Conservation (phyloP, 2,329 filamentous ascomycete genomes). For the Beauveria pseudobassiana region DNA sequence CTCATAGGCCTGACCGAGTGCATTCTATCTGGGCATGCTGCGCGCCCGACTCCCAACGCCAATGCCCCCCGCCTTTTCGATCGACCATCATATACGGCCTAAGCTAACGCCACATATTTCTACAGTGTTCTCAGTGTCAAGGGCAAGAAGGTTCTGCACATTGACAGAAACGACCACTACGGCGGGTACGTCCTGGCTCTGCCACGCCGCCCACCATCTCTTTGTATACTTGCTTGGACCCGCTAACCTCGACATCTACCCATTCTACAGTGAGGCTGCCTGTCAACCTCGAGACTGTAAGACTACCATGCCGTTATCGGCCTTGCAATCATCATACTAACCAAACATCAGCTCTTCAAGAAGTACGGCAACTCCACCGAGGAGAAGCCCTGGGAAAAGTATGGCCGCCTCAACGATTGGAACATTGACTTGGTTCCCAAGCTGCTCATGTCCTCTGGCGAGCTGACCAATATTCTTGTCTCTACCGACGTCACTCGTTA, state of each 20-base stretch:
- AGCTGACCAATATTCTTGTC: slow-evolving; percentile 96
- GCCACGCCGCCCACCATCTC: background rate
- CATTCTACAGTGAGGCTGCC: slow-evolving; percentile 63
- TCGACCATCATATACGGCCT: background rate
- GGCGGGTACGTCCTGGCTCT: slow-evolving; percentile 64
- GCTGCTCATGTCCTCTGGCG: slow-evolving; percentile 96
- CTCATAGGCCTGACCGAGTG: slow-evolving; percentile 87
- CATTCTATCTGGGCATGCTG: slow-evolving; percentile 84
- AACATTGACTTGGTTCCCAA: slow-evolving; percentile 98
- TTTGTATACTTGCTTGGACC: background rate
- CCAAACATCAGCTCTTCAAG: slow-evolving; percentile 70
- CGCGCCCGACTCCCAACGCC: slow-evolving; percentile 7
- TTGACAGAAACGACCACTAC: slow-evolving; percentile 97
- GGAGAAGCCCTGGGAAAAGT: slow-evolving; percentile 93
- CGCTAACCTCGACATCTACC: slow-evolving; percentile 15
- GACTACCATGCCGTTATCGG: background rate
- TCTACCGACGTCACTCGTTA: slow-evolving; percentile 88
- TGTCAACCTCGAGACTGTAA: slow-evolving; percentile 94
- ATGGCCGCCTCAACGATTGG: slow-evolving; percentile 95
- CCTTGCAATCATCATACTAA: background rate
- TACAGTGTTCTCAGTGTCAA: slow-evolving; percentile 89
- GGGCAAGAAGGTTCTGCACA: slow-evolving; percentile 98
- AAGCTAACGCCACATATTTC: slow-evolving; percentile 8
- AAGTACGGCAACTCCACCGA: slow-evolving; percentile 84
- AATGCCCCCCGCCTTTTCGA: slow-evolving; percentile 8